Base-by-base conservation (phyloP, 805 yeast genomes). In the Candida schatavii region DNA sequence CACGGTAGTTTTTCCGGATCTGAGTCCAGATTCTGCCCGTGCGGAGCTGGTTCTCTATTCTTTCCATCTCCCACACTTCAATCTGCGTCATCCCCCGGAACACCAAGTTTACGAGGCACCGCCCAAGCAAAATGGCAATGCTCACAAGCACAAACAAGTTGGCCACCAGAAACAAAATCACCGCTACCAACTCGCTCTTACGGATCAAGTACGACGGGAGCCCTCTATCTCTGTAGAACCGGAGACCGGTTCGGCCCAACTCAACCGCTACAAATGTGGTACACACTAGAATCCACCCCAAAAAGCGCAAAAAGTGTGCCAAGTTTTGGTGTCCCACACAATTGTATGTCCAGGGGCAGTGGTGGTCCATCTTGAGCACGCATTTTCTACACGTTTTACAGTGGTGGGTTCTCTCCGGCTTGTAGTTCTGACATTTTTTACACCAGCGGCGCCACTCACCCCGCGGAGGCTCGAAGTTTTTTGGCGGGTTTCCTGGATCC, bases 341-440 rank as follows among this genome's bases (percentile, higher is more conserved):
- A 56, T 87, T 90, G 60, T 79, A 77, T 0, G 96, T 88, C 97
- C 97, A 90, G 0, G 97, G 96, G 57, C 84, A 71, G 64, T 89
- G 97, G 58, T 89, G 97, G 59, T 89, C 97, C 97, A 89, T 90
- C 56, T 78, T 77, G 43, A 89, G 59, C n/a, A 89, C 83, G 61
- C 97, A 89, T 31, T 47, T 51, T n/a, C 76, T 70, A 55, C 95
- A 88, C 1, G 78, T 74, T 51, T 83, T 83, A 59, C 97, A 89
- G 64, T 89, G 97, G 57, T 89, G 97, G 3, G 88, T 56, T 46
- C 97, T 64, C 54, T 83, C 91, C 0, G 96, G 96, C 57, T 89
- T 89, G 61, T 75, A 80, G 30, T 59, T 62, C 30, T 80, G 50
- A 61, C 97, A 89, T 57, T 86, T 88, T 43, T 70, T 62, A 56